phyloP scores from a whole-genome alignment of 2,329 filamentous ascomycete species.

The Ceratocystis diversiconidia region DNA sequence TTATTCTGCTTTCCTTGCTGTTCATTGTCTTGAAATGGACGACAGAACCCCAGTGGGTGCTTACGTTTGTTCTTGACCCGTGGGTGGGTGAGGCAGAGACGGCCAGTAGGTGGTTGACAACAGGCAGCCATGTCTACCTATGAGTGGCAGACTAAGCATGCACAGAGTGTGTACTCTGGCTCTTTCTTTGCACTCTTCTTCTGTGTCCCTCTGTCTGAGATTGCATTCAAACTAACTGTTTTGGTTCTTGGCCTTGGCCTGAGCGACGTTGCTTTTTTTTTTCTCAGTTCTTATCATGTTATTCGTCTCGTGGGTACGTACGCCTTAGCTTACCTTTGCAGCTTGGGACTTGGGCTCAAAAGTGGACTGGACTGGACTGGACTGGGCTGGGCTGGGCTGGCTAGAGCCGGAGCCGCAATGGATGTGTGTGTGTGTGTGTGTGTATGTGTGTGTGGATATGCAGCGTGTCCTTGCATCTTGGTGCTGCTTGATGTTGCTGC shows the following conservation, averaged over 20 bases:
- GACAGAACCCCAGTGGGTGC: no score
- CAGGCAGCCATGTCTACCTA: no score
- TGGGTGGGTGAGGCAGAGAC: no score
- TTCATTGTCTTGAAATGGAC: no score
- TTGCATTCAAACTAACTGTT: no score
- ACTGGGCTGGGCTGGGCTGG: background rate
- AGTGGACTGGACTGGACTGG: background rate
- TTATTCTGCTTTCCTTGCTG: no score
- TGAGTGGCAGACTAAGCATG: no score
- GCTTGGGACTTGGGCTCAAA: no score
- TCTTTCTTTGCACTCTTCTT: background rate
- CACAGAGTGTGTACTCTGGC: background rate
- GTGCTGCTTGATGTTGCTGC: background rate
- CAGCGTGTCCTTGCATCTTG: background rate
- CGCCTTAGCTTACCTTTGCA: no score
- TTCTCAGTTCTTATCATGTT: background rate
- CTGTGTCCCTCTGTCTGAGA: background rate
- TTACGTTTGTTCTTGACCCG: no score
- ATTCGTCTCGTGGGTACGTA: background rate
- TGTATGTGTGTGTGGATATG: background rate
- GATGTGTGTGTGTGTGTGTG: background rate
- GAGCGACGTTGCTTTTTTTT: background rate
- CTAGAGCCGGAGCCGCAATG: background rate
- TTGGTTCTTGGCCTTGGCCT: background rate
- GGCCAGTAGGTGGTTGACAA: no score